Evolutionary conservation across 2,329 filamentous ascomycete species (phyloP).

Genomic region (Pezicula carpinea): DNA sequence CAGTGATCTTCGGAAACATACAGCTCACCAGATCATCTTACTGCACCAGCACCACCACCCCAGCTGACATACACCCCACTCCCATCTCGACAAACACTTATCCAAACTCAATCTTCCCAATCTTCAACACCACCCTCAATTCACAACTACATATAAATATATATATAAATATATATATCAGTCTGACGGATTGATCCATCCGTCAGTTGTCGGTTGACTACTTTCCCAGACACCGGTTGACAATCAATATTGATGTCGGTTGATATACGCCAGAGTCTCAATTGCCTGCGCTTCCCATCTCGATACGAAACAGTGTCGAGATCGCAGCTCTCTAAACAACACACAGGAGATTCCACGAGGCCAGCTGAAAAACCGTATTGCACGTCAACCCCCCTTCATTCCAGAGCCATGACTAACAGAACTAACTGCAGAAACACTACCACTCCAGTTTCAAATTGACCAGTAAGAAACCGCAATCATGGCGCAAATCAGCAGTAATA

Average conservation of each 20-base stretch:
- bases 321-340: slow-evolving; percentile 49
- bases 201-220: slow-evolving; percentile 4
- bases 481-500: slow-evolving; percentile 34
- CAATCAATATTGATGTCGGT: slow-evolving; percentile 50
- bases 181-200: slow-evolving; percentile 8
- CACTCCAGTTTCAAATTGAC: background rate
- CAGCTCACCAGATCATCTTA: too few relatives aligned
- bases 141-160: background rate
- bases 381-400: slow-evolving; percentile 15
- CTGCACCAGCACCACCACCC: too few relatives aligned
- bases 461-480: slow-evolving; percentile 22
- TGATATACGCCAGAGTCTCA: slow-evolving; percentile 49
- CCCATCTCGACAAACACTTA: slow-evolving; percentile 4
- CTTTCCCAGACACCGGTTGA: slow-evolving; percentile 4
- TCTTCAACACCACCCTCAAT: background rate
- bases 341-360: slow-evolving; percentile 43
- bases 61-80: background rate
- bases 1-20: background rate
- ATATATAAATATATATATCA: background rate
- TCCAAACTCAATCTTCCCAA: background rate
- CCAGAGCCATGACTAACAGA: slow-evolving; percentile 7
- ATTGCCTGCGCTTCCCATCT: slow-evolving; percentile 49
- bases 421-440: slow-evolving; percentile 13
- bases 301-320: slow-evolving; percentile 52
- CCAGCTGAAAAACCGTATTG: slow-evolving; percentile 27